Conservation (phyloP, 495 filamentous ascomycete genomes). For the Penicillium roqueforti region DNA sequence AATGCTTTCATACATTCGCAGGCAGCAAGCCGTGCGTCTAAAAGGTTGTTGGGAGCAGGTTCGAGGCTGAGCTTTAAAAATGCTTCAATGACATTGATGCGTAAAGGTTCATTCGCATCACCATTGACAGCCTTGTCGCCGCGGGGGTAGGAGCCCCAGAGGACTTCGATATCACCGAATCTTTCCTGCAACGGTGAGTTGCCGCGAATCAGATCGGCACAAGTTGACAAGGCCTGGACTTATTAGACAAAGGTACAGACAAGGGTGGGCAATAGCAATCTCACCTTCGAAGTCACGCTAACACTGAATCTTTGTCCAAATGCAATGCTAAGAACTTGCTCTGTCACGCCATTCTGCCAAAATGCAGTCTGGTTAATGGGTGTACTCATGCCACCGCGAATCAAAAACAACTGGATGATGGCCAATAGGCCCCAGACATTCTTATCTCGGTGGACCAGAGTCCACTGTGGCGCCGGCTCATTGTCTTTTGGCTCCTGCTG, state of each 20-base stretch:
- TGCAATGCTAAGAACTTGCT: constrained; percentile 75
- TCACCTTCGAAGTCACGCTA: constrained; percentile 75
- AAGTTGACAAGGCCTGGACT: constrained; percentile 68
- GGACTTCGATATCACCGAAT: constrained; percentile 70
- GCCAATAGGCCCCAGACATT: constrained; percentile 89
- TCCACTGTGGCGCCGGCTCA: constrained; percentile 66
- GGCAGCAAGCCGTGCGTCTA: constrained; percentile 78
- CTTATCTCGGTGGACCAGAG: constrained; percentile 73
- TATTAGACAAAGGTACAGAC: constrained; percentile 12
- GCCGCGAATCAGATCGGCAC: constrained; percentile 82
- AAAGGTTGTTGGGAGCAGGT: constrained; percentile 57
- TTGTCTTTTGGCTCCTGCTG: constrained; percentile 53
- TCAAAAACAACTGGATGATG: constrained; percentile 79
- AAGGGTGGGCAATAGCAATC: constrained; percentile 16
- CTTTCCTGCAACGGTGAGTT: constrained; percentile 75
- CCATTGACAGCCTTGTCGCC: constrained; percentile 36
- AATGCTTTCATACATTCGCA: constrained; percentile 92
- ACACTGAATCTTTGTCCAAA: constrained; percentile 74
- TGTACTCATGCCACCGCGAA: constrained; percentile 73
- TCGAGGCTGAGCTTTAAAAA: constrained; percentile 83
- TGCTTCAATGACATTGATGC: constrained; percentile 88
- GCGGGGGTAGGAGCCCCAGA: constrained; percentile 32
- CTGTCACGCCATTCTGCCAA: constrained; percentile 74
- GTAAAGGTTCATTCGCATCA: constrained; percentile 40
- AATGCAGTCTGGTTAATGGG: constrained; percentile 81